Conservation (phyloP, 176 grass and related monocot species). For the Poa annua region DNA sequence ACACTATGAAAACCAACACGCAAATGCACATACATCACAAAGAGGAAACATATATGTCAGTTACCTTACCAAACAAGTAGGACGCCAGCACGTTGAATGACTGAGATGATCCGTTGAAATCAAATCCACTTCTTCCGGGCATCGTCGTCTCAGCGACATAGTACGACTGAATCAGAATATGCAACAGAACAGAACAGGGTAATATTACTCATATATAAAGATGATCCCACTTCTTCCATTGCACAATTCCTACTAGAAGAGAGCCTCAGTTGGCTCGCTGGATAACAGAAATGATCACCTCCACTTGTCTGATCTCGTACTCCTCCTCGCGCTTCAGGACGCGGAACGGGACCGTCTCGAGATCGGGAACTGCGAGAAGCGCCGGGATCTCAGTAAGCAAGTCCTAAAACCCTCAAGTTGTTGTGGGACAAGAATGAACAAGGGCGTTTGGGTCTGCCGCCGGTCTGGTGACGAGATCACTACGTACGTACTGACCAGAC, state of each 20-base stretch:
- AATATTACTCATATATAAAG: neutral
- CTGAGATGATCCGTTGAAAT: slow-evolving; percentile 82
- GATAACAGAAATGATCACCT: slow-evolving; percentile 49
- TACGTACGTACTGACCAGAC: slow-evolving; percentile 56
- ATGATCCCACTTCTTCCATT: neutral
- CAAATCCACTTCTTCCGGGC: slow-evolving; percentile 72
- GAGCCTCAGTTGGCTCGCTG: neutral
- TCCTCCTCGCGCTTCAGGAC: slow-evolving; percentile 60
- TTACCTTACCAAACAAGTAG: slow-evolving; percentile 98
- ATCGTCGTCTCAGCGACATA: slow-evolving; percentile 79
- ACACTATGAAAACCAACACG: neutral
- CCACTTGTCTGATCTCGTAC: slow-evolving; percentile 92
- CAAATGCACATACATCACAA: neutral
- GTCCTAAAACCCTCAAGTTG: neutral
- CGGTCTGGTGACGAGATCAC: no score
- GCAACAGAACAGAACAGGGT: neutral
- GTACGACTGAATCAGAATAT: slow-evolving; percentile 60
- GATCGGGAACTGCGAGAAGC: slow-evolving; percentile 59
- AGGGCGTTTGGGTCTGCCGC: no score
- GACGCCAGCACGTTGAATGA: slow-evolving; percentile 80
- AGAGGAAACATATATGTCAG: slow-evolving; percentile 23
- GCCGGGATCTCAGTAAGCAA: neutral
- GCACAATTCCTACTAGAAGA: neutral
- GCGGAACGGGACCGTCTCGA: slow-evolving; percentile 73
- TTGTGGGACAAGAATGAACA: no score